Evolutionary conservation across 2,329 filamentous ascomycete species (phyloP).

Genomic region (Diaporthe capsici): DNA sequence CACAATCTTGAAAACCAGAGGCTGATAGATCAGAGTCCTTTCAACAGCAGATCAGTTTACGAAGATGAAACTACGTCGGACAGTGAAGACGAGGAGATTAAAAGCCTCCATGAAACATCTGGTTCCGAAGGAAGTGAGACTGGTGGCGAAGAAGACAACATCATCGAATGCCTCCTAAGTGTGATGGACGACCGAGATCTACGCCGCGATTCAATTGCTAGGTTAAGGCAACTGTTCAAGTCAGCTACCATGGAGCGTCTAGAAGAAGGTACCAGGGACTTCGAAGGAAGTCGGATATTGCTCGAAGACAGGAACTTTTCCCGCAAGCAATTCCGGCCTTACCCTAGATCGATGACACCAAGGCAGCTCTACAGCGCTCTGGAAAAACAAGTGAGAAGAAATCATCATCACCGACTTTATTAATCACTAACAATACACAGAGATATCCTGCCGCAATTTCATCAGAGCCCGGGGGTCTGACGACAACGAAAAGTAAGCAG

Average conservation of each 20-base stretch:
- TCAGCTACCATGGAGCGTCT: not conserved
- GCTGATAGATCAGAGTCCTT: not conserved
- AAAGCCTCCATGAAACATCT: not conserved
- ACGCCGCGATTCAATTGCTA: not conserved
- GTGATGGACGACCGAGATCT: constrained; percentile 11
- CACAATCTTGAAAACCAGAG: not conserved
- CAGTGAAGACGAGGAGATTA: too few relatives aligned
- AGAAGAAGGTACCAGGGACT: too few relatives aligned
- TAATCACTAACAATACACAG: not conserved
- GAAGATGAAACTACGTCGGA: too few relatives aligned
- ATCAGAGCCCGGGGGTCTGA: not conserved
- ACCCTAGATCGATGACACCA: not conserved
- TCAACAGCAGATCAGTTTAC: too few relatives aligned
- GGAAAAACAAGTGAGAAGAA: not conserved
- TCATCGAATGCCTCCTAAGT: not conserved
- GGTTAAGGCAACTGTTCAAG: not conserved
- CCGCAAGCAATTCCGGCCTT: not conserved
- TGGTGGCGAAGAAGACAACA: not conserved
- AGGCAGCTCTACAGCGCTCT: not conserved
- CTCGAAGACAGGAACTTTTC: constrained; percentile 31
- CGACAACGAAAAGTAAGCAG: too few relatives aligned
- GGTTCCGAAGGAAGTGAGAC: not conserved
- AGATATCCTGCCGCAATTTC: not conserved
- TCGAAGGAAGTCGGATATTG: not conserved
- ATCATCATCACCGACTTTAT: rapidly evolving